Conservation (phyloP, 1,139 yeast genomes). For the Saccharomyces hybrid region DNA sequence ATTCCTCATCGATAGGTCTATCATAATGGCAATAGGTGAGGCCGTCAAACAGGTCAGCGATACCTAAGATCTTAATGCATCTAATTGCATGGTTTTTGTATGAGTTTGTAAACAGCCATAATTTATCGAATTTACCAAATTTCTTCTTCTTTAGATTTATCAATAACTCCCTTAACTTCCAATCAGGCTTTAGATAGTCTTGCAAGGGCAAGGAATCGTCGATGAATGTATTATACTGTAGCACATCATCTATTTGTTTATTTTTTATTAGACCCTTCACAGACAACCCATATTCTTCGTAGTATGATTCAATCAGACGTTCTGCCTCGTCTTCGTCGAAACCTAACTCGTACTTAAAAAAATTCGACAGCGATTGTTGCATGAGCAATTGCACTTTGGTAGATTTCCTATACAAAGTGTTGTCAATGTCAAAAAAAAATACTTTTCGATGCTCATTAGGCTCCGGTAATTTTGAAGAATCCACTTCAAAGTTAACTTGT, state of each 20-base stretch:
- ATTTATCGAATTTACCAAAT: slow-evolving; percentile 42
- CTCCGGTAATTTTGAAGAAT: slow-evolving; percentile 14
- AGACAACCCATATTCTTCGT: slow-evolving; percentile 83
- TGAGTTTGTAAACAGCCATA: slow-evolving; percentile 94
- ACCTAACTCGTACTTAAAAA: slow-evolving; percentile 57
- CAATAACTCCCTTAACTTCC: slow-evolving; percentile 45
- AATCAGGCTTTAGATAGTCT: slow-evolving; percentile 56
- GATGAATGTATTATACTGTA: slow-evolving; percentile 81
- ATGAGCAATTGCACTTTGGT: slow-evolving; percentile 74
- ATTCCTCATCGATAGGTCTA: slow-evolving; percentile 37
- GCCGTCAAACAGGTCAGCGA: slow-evolving; percentile 90
- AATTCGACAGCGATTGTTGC: slow-evolving; percentile 78
- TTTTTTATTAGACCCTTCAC: slow-evolving; percentile 76
- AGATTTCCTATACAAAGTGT: slow-evolving; percentile 72
- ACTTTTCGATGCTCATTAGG: slow-evolving; percentile 34
- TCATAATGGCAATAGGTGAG: slow-evolving; percentile 84
- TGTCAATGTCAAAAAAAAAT: slow-evolving; percentile 88
- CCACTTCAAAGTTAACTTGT: slow-evolving; percentile 22
- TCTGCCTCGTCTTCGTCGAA: slow-evolving; percentile 67
- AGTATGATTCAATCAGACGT: slow-evolving; percentile 62
- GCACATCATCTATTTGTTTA: slow-evolving; percentile 74
- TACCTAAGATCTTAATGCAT: slow-evolving; percentile 68
- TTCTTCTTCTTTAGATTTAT: slow-evolving; percentile 35
- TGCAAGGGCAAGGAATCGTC: slow-evolving; percentile 90
- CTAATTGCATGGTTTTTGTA: slow-evolving; percentile 81